Percentiles rank a stretch among this genome's conserved stretches.
phyloP scores from a whole-genome alignment of 1,139 yeast genomes.

The Geotrichum candidum region DNA sequence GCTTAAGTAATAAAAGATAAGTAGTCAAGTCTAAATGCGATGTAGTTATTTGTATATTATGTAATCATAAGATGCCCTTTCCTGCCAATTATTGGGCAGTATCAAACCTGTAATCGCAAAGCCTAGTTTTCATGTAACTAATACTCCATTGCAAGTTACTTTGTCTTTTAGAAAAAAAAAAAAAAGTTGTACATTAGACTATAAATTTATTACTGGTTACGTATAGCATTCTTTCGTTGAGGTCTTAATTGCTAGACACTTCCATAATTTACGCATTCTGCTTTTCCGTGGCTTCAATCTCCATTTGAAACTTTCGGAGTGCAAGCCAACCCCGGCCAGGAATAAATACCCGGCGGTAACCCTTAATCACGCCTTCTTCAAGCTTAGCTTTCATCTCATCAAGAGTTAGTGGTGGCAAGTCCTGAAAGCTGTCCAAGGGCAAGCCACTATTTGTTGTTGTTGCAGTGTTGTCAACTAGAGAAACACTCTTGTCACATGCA shows the following conservation, averaged over 20 bases:
- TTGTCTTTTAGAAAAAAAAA: no score
- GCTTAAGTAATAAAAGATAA: background rate
- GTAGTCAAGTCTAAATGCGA: background rate
- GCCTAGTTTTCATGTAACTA: no score
- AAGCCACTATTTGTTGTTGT: background rate
- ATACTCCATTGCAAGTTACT: no score
- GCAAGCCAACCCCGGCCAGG: conserved; percentile 54
- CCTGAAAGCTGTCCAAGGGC: background rate
- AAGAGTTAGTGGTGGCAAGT: conserved; percentile 16
- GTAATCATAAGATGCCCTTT: background rate
- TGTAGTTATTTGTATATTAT: background rate
- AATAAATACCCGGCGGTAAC: conserved; percentile 44
- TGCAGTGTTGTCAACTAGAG: background rate
- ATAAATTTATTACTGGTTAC: no score
- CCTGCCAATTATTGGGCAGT: no score
- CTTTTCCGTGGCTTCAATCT: conserved; percentile 9
- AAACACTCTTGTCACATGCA: background rate
- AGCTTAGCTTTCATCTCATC: conserved; percentile 20
- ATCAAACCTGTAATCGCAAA: no score
- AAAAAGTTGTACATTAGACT: no score
- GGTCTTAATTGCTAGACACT: no score
- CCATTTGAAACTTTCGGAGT: conserved; percentile 36
- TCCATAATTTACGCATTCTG: background rate
- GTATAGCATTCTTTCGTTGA: no score
- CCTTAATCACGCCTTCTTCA: conserved; percentile 30